Base-by-base conservation (phyloP, 2,329 filamentous ascomycete species). In the Aspergillus sp. region DNA sequence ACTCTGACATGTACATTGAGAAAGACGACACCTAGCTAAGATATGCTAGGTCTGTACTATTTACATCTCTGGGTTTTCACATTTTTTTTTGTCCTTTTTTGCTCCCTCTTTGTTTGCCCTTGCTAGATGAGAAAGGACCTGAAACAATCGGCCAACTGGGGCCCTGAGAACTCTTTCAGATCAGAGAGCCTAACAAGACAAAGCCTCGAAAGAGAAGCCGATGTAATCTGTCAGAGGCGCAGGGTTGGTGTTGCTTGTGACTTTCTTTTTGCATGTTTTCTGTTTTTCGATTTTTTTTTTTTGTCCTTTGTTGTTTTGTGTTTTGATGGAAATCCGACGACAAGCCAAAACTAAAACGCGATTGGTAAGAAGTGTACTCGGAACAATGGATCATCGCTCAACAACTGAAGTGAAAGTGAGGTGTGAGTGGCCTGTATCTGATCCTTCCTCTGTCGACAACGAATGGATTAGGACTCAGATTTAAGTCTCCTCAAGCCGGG, bases 401-500 rank as follows among this genome's bases (percentile, higher is more conserved):
- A 34, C 34, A 41, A 34, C 43, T 23, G 31, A 6, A 22, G 23
- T 17, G 3, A 8, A 43, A 38, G n/a, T 22, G 41, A 48, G 19
- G n/a, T 13, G 7, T 8, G 13, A 34, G 48, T 46, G 3, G 53
- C 23, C 25, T 58, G 49, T 53, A 43, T 30, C 30, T 50, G 11
- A 49, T 9, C 43, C 13, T 54, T 15, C 43, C 4, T 51, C n/a
- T 25, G 19, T 17, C n/a, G 41, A 48, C 25, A 28, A 28, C 25
- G 23, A 46, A 38, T 13, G 13, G 22, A 25, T 7, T 30, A 19
- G 13, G 1, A 56, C 13, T 23, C 45, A 49, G 11, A 34, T 41
- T 51, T 64, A 62, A 7, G 66, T 59, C 46, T 63, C 57, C n/a
- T 63, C 56, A 25, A 68, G 51, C 23, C 64, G 59, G 8, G 55